Percentiles rank a stretch among this genome's conserved stretches.
Evolutionary conservation across 129 eudicot species (phyloP).

Genomic region (Helianthus tuberosus): DNA sequence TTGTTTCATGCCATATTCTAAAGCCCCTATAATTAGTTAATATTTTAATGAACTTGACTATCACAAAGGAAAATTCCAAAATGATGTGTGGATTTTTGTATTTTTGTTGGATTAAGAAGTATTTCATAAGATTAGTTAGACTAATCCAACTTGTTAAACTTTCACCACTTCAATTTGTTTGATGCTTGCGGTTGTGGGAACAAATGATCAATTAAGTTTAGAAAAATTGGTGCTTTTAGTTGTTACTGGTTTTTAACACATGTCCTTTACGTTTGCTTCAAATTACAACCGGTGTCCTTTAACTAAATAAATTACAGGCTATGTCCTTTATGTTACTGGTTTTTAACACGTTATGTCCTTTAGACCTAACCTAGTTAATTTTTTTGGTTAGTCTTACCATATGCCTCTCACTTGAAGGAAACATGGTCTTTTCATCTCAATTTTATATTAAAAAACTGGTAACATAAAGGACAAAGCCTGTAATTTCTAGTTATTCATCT

Average conservation of each 20-base stretch:
- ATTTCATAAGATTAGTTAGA: neutral
- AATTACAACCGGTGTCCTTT: no score
- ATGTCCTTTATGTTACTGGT: no score
- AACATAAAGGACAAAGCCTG: no score
- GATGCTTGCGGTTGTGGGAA: constrained; percentile 31
- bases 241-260: no score
- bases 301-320: no score
- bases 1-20: constrained; percentile 18
- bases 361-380: no score
- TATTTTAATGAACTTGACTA: constrained; percentile 10
- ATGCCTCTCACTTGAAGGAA: no score
- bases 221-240: neutral
- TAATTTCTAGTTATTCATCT: neutral
- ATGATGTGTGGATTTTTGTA: constrained; percentile 15
- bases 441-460: no score
- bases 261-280: no score
- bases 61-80: constrained; percentile 20
- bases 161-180: constrained; percentile 20
- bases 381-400: no score
- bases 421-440: no score
- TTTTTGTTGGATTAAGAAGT: constrained; percentile 10
- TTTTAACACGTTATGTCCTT: no score
- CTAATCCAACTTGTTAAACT: constrained; percentile 22
- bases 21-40: neutral
- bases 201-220: constrained; percentile 4